Conservation (phyloP, 148 eudicot species). For the Amaranthus cruentus region DNA sequence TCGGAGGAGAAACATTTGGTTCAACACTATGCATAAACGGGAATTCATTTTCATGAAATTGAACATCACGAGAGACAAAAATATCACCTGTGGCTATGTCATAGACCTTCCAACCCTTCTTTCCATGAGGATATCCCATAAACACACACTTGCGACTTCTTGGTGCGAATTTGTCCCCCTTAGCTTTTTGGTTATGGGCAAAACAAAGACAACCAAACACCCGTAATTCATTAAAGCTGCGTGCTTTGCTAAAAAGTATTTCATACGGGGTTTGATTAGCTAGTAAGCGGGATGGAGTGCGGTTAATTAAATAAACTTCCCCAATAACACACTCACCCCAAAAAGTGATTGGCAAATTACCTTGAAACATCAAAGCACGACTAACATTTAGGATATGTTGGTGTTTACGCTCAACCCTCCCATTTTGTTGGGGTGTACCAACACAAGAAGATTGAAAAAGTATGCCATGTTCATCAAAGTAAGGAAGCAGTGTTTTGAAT, state of each 20-base stretch:
- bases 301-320: constrained; percentile 10
- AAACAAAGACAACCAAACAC: no score
- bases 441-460: neutral
- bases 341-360: neutral
- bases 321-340: constrained; percentile 12
- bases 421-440: constrained; percentile 13
- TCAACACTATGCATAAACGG: no score
- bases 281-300: neutral
- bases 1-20: no score
- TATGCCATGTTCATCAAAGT: neutral
- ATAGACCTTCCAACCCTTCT: no score
- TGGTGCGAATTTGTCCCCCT: no score
- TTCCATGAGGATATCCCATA: no score
- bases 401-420: constrained; percentile 8
- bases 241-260: neutral
- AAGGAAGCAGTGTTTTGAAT: neutral
- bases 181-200: no score
- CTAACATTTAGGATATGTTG: constrained; percentile 2
- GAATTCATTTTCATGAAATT: no score
- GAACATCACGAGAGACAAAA: no score
- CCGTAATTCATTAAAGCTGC: no score
- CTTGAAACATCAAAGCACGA: constrained; percentile 4
- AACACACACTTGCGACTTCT: no score
- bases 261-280: neutral
- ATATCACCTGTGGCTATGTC: no score